These are phyloP conservation scores for Wickerhamiella infanticola DNA, from an alignment of 1,139 yeast species.

Conservation along the genomic window DNA sequence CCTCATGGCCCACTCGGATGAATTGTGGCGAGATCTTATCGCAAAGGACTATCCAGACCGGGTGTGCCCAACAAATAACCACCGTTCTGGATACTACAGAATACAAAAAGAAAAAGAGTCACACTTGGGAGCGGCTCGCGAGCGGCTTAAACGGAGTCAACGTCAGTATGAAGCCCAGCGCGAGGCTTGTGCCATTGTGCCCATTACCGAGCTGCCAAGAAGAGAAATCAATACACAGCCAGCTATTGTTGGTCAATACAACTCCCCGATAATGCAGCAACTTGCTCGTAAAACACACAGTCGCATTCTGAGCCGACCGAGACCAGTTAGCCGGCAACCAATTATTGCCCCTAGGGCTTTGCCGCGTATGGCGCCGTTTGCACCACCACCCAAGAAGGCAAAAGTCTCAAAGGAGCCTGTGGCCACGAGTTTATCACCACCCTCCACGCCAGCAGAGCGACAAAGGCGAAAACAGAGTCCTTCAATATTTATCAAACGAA, in stretches of 20 bases:
- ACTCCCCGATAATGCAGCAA: constrained; percentile 13
- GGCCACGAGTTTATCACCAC: too few species aligned
- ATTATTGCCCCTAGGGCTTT: not conserved
- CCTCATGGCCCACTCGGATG: constrained; percentile 12
- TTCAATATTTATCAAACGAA: not conserved
- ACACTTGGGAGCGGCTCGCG: constrained; percentile 16
- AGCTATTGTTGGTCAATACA: constrained; percentile 3
- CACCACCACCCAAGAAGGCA: not conserved
- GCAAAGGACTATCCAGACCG: constrained; percentile 15
- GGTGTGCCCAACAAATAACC: constrained; percentile 8
- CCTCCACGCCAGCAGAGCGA: not conserved
- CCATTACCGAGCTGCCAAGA: constrained; percentile 12
- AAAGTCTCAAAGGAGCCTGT: not conserved
- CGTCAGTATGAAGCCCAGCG: constrained; percentile 10
- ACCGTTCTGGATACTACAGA: constrained; percentile 8
- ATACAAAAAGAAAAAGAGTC: constrained; percentile 12
- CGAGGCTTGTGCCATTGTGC: constrained; percentile 11
- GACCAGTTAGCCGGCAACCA: not conserved
- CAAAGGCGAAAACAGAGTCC: not conserved
- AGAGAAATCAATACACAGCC: not conserved
- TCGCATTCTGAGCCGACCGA: not conserved
- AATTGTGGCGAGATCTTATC: constrained; percentile 15
- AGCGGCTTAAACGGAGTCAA: constrained; percentile 13
- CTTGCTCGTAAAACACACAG: constrained; percentile 10
- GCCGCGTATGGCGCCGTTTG: constrained; percentile 1